Conservation (phyloP, 129 eudicot species). For the Helianthus annuus region DNA sequence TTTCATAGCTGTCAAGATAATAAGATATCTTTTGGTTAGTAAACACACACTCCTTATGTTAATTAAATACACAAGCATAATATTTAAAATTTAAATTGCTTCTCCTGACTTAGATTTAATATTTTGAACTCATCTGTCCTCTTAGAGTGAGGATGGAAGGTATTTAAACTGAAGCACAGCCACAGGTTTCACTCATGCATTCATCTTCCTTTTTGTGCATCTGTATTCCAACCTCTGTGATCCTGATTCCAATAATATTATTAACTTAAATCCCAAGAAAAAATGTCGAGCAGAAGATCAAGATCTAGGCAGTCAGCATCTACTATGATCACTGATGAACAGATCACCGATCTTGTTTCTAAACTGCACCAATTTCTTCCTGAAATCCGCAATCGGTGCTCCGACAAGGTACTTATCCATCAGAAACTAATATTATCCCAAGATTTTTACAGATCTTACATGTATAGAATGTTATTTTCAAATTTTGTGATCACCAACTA, state of each 20-base stretch:
- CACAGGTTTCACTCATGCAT: constrained; percentile 22
- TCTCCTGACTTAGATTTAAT: constrained; percentile 6
- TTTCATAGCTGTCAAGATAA: constrained; percentile 2
- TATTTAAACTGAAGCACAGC: constrained; percentile 19
- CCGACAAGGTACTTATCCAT: constrained; percentile 63
- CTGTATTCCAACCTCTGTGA: not conserved
- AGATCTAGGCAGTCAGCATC: constrained; percentile 56
- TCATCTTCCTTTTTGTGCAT: constrained; percentile 6
- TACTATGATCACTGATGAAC: constrained; percentile 66
- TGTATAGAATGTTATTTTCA: too few species aligned
- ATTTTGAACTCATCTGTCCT: constrained; percentile 13
- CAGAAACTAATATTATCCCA: not conserved
- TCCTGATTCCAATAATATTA: not conserved
- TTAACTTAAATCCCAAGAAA: not conserved
- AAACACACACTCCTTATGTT: not conserved
- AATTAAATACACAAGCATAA: not conserved
- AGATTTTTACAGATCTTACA: too few species aligned
- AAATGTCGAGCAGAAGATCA: constrained; percentile 85
- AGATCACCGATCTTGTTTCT: constrained; percentile 86
- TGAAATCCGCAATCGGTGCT: constrained; percentile 56
- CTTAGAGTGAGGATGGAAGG: constrained; percentile 4
- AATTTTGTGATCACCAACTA: too few species aligned
- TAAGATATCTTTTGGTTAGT: not conserved
- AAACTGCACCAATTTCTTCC: constrained; percentile 91
- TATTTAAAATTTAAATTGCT: not conserved